Evolutionary conservation across 75 land plant genomes (phyloP), one percentile per base, ranked within the genome.

Genomic region (Pinus taeda): DNA sequence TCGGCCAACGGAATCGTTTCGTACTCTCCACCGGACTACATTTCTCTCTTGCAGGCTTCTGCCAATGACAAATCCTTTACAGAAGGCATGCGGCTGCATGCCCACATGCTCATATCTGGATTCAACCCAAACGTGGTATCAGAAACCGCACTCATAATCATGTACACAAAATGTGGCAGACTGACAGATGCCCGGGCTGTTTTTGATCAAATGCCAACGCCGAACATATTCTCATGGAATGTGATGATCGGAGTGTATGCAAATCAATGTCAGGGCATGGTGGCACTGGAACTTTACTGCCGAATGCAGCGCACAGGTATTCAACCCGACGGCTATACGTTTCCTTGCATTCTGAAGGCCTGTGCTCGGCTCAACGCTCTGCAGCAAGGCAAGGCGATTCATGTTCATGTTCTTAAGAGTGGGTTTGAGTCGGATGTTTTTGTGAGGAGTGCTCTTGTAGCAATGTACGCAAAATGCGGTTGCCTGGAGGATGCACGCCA

Each of bases 331-430:
- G 64, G 24, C 20, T 73, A 63, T 80, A 78, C 86, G 74, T 78
- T 81, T 60, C 83, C 83, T 21, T 81, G 78, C 75, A n/a, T 81
- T n/a, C 80, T 85, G 62, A 82, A 82, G 15, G 74, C 83, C 26
- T 81, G 80, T 45, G 20, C 77, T 15, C 14, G 9, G n/a, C 83
- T 81, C 71, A 21, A 24, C 13, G 9, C 39, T n/a, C 75, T 79
- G 17, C 22, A 18, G 2, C 18, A 18, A 9, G 86, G 83, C 17
- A 15, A 71, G 66, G 73, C 77, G 20, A n/a, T 78, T 69, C 86
- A 85, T 37, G 58, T 59, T n/a, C 36, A 45, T 17, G 71, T 61
- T 0, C 22, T 76, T 1, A 81, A 78, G 14, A 9, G 49, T 30
- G 86, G 83, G 8, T 57, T 85, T 57, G 77, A 57, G 3, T 3